Evolutionary conservation across 1,284 basidiomycete species (phyloP).

Genomic region (Ustilago trichophora): DNA sequence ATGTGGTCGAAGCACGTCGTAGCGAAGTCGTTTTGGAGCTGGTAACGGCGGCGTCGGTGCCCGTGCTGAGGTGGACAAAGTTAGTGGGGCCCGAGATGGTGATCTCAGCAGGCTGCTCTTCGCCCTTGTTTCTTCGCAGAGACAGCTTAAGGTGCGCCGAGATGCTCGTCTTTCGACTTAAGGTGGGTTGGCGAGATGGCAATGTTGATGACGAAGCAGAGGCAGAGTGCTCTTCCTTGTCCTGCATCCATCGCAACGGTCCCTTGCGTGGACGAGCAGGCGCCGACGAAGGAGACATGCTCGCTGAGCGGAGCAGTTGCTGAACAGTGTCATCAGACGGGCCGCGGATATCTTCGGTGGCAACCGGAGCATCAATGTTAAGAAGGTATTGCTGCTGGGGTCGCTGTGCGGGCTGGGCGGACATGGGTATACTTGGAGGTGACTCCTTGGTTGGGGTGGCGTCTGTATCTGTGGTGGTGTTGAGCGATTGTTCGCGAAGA

Average conservation of each 20-base stretch:
- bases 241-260: conserved; percentile 21
- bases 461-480: not conserved
- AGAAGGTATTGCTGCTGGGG: conserved; percentile 29
- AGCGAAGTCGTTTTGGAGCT: not conserved
- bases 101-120: conserved; percentile 5
- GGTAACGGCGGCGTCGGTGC: not conserved
- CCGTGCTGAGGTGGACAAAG: conserved; percentile 33
- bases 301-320: conserved; percentile 22
- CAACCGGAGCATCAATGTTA: conserved; percentile 13
- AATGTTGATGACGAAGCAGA: not conserved
- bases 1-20: conserved; percentile 7
- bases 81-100: conserved; percentile 26
- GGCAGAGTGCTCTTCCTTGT: conserved; percentile 26
- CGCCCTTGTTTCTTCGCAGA: conserved; percentile 14
- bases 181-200: conserved; percentile 4
- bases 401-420: conserved; percentile 1
- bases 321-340: conserved; percentile 4
- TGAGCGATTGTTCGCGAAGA: not conserved
- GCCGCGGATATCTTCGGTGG: not conserved
- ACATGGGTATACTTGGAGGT: not conserved
- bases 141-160: conserved; percentile 29
- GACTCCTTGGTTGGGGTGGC: not conserved
- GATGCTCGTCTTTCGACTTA: conserved; percentile 33
- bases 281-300: conserved; percentile 7
- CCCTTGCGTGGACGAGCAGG: conserved; percentile 9